A percentile compares a stretch with the other conserved stretches of the same genome.
These are phyloP conservation scores for Ustilago trichophora DNA, from an alignment of 1,284 basidiomycete genomes.

Conservation along the genomic window DNA sequence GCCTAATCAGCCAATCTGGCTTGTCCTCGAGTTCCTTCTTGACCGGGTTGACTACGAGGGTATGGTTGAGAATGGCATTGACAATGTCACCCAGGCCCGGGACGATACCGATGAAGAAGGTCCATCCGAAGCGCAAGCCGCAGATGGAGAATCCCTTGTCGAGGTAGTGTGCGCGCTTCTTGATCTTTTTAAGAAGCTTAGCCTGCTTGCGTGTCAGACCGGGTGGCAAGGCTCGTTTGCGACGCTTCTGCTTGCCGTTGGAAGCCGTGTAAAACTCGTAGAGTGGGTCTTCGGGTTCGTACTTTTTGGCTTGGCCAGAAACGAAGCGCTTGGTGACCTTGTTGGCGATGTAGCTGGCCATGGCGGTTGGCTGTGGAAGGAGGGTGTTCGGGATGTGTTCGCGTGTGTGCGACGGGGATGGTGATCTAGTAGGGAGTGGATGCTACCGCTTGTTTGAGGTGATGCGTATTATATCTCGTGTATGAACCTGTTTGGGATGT, in stretches of 20 bases:
- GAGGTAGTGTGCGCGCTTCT: slow-evolving; percentile 81
- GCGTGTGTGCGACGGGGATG: no score
- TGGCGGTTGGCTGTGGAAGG: no score
- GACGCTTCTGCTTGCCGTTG: slow-evolving; percentile 75
- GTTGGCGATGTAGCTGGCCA: slow-evolving; percentile 49
- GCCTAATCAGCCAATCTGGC: slow-evolving; percentile 54
- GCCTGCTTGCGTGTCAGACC: slow-evolving; percentile 81
- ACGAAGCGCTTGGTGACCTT: slow-evolving; percentile 51
- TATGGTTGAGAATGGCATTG: slow-evolving; percentile 77
- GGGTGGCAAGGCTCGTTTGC: slow-evolving; percentile 76
- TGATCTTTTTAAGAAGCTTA: slow-evolving; percentile 71
- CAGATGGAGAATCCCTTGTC: slow-evolving; percentile 88
- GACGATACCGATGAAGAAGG: slow-evolving; percentile 72
- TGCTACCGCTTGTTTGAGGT: no score
- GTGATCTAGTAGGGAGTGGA: no score
- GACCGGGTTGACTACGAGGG: slow-evolving; percentile 80
- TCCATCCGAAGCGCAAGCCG: slow-evolving; percentile 86
- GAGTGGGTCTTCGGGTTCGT: slow-evolving; percentile 73
- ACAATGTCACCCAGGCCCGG: slow-evolving; percentile 77
- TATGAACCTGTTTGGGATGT: no score
- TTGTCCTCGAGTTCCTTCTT: slow-evolving; percentile 73
- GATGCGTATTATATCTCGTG: no score
- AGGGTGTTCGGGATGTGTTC: no score
- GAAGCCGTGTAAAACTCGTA: slow-evolving; percentile 79
- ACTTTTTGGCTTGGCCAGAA: slow-evolving; percentile 45